A percentile compares a stretch with the other conserved stretches of the same genome.
These are phyloP conservation scores for Amphibolis antarctica DNA, from an alignment of 106 monocot species.

Conservation along the genomic window DNA sequence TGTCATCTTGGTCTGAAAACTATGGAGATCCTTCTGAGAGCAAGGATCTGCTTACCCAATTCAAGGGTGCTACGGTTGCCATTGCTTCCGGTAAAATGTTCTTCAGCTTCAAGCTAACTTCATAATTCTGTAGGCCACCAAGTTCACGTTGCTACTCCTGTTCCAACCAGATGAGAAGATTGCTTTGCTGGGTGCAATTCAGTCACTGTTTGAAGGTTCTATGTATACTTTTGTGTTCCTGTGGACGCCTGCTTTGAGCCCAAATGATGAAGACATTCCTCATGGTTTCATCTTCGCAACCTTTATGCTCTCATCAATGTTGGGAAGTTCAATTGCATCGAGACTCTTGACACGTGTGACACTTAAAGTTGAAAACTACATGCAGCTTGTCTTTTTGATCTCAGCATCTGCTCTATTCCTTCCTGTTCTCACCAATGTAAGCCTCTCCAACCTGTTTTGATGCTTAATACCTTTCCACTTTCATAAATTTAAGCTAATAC, in stretches of 20 bases:
- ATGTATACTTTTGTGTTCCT: constrained; percentile 98
- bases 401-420: constrained; percentile 73
- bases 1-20: constrained; percentile 86
- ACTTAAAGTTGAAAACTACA: constrained; percentile 87
- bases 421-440: constrained; percentile 66
- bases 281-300: constrained; percentile 98
- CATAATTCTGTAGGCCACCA: neutral
- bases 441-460: constrained; percentile 4
- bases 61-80: constrained; percentile 73
- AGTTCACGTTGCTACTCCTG: neutral
- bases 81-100: constrained; percentile 80
- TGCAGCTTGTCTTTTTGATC: constrained; percentile 80
- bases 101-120: neutral
- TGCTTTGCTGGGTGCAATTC: constrained; percentile 94
- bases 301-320: constrained; percentile 96
- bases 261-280: constrained; percentile 92
- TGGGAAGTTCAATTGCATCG: constrained; percentile 96
- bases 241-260: constrained; percentile 96
- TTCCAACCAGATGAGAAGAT: constrained; percentile 80
- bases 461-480: neutral
- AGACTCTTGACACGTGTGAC: constrained; percentile 52
- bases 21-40: constrained; percentile 91
- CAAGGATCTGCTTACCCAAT: constrained; percentile 71
- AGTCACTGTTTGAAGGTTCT: constrained; percentile 93
- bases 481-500: neutral